These are phyloP conservation scores for Epichloe typhina DNA, from an alignment of 2,329 filamentous ascomycete species.

Conservation along the genomic window DNA sequence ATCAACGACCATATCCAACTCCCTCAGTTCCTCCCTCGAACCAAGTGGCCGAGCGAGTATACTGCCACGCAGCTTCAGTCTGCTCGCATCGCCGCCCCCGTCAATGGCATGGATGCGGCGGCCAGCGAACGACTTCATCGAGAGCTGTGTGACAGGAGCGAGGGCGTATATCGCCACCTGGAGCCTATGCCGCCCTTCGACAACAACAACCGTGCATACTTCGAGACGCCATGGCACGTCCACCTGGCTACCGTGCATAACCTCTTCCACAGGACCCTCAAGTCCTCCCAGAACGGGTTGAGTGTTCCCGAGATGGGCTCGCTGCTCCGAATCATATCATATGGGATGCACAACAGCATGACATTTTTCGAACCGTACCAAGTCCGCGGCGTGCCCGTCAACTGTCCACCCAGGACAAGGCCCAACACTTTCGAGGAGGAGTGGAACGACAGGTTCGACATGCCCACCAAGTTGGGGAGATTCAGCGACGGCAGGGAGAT, in stretches of 20 bases:
- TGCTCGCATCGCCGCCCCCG: not conserved
- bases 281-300: not conserved
- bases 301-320: conserved; percentile 3
- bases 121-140: not conserved
- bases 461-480: conserved; percentile 1
- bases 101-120: not conserved
- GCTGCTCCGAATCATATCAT: conserved; percentile 9
- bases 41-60: conserved; percentile 4
- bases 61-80: not conserved
- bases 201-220: conserved; percentile 1
- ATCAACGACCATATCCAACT: conserved; percentile 7
- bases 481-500: not conserved
- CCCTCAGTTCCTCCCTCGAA: conserved; percentile 10
- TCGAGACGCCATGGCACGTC: conserved; percentile 4
- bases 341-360: conserved; percentile 10
- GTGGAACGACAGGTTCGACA: conserved; percentile 4
- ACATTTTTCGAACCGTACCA: conserved; percentile 5
- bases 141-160: not conserved
- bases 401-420: not conserved
- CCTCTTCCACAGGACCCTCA: conserved; percentile 5
- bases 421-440: not conserved
- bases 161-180: conserved; percentile 4
- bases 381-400: not conserved
- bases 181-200: conserved; percentile 10
- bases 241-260: conserved; percentile 9